Evolutionary conservation across 2,329 filamentous ascomycete species (phyloP), one percentile per base, ranked within the genome.

Genomic region (Alternaria consortialis): DNA sequence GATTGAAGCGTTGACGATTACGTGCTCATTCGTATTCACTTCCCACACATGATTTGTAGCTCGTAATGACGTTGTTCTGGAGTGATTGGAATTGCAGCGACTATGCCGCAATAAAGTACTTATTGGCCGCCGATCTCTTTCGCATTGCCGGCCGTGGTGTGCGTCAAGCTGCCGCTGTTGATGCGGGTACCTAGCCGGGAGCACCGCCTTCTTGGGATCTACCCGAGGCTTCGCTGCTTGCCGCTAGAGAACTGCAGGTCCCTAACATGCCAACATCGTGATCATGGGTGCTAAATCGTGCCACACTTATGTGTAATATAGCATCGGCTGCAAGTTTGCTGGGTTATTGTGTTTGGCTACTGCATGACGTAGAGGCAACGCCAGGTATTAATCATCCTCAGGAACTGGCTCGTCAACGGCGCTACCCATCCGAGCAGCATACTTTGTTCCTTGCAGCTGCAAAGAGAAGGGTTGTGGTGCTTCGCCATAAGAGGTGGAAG

Each of bases 31-130:
- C 46, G 46, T 50, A 12, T 50, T 50, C 8, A 7, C 46, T 9
- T 15, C 20, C 23, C 13, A 50, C 31, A 36, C 20, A 6, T 50
- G 12, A 42, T 25, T 7, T 15, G 20, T n/a, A 50, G 32, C 32
- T 50, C 20, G 15, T 11, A 31, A 31, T 36, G 34, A 37, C 8
- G 20, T 36, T 37, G n/a, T 43, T 36, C 12, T 53, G 27, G 12
- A 25, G 6, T 32, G 20, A 23, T 59, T 27, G 34, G 37, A 31
- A 29, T 53, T 46, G 27, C 42, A 27, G 25, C 47, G 20, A 43
- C 43, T 56, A 31, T 23, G 52, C 46, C 51, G 42, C 55, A 53
- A 62, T 53, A 4, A 42, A 48, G n/a, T 37, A 34, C 20, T 32
- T 32, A 11, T 50, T 36, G 46, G 39, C 46, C 15, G 50, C 32